Percentiles rank a stretch among this genome's conserved stretches.
phyloP scores from a whole-genome alignment of 306 rosid genomes.

The Pyrus betulifolia region DNA sequence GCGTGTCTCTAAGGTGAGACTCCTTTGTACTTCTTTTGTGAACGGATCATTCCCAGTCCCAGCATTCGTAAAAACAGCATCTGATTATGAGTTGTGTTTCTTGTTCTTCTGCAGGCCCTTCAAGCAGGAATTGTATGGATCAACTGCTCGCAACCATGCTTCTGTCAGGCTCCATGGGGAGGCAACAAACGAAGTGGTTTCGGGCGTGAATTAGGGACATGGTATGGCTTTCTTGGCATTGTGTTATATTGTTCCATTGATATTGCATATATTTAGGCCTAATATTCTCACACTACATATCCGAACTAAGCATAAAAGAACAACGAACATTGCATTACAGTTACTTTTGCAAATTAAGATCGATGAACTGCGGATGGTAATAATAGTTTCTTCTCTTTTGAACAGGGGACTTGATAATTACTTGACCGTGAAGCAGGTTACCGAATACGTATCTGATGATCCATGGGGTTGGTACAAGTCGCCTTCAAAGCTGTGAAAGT shows the following conservation, averaged over 20 bases:
- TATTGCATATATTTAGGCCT: neutral
- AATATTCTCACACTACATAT: neutral
- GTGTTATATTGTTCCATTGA: neutral
- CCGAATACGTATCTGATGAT: conserved; percentile 64
- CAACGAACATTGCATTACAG: neutral
- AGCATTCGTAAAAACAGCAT: neutral
- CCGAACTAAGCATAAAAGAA: neutral
- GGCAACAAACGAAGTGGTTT: conserved; percentile 93
- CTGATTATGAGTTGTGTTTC: neutral
- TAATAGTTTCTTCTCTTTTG: neutral
- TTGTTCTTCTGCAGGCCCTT: conserved; percentile 50
- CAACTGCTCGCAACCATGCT: conserved; percentile 97
- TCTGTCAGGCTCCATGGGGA: conserved; percentile 99
- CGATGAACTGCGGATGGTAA: conserved; percentile 11
- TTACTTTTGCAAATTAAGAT: neutral
- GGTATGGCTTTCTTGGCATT: conserved; percentile 38
- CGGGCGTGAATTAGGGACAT: conserved; percentile 97
- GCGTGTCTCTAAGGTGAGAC: conserved; percentile 67
- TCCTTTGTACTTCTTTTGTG: neutral
- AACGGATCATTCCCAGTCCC: neutral
- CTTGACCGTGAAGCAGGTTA: conserved; percentile 92
- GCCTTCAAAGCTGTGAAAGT: conserved; percentile 72
- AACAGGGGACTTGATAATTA: conserved; percentile 92
- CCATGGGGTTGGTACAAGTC: conserved; percentile 93
- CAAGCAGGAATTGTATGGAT: conserved; percentile 90